Conservation (phyloP, 768 basidiomycete species). For the Rhizopogon vesiculosus region DNA sequence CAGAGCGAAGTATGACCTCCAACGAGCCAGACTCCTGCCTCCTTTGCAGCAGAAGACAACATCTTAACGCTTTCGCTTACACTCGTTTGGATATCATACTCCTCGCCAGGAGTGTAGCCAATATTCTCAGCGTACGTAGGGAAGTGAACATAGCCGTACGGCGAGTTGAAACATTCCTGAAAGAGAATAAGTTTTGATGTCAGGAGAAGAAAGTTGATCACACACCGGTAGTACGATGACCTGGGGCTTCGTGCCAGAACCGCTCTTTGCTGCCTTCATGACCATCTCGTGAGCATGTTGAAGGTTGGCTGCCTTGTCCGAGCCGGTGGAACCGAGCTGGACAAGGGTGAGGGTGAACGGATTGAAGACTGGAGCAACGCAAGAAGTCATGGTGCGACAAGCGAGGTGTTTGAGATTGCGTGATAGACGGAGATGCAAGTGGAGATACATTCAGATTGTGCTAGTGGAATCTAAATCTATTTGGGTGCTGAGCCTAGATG, state of each 20-base stretch:
- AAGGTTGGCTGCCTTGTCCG: slow-evolving; percentile 76
- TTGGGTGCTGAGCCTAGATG: slow-evolving; percentile 3
- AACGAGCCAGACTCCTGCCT: slow-evolving; percentile 81
- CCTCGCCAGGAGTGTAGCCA: slow-evolving; percentile 49
- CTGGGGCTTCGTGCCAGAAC: slow-evolving; percentile 51
- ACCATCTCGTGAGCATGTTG: slow-evolving; percentile 80
- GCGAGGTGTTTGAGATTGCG: not conserved
- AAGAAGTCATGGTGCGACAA: slow-evolving; percentile 20
- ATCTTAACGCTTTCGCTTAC: slow-evolving; percentile 76
- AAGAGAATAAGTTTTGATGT: slow-evolving; percentile 1
- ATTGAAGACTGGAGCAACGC: slow-evolving; percentile 41
- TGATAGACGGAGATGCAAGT: not conserved
- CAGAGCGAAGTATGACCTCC: slow-evolving; percentile 57
- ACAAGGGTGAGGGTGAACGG: slow-evolving; percentile 85
- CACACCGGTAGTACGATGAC: slow-evolving; percentile 82
- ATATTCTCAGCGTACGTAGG: slow-evolving; percentile 82
- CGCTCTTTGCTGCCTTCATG: slow-evolving; percentile 51
- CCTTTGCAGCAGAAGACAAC: slow-evolving; percentile 77
- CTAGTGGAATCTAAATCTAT: not conserved
- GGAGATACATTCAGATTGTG: slow-evolving; percentile 1
- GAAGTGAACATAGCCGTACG: slow-evolving; percentile 77
- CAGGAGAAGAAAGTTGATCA: not conserved
- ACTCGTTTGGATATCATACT: slow-evolving; percentile 51
- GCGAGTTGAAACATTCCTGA: slow-evolving; percentile 88
- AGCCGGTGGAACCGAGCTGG: slow-evolving; percentile 75